A percentile compares a stretch with the other conserved stretches of the same genome.
These are phyloP conservation scores for Maudiozyma barnettii DNA, from an alignment of 805 yeast species.

Conservation along the genomic window DNA sequence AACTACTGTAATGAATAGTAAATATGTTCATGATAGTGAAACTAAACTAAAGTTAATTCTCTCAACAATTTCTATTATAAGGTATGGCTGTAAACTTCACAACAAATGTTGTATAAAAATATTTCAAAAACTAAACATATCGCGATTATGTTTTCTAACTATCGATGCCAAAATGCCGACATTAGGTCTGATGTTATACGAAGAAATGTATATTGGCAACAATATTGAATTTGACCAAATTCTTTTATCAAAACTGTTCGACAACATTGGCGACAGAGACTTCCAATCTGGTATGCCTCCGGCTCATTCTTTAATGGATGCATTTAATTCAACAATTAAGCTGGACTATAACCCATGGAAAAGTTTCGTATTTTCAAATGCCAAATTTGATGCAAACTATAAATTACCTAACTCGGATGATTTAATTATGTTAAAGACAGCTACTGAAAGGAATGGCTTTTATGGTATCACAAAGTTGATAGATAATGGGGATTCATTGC, in stretches of 20 bases:
- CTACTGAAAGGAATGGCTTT: conserved; percentile 44
- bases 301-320: conserved; percentile 43
- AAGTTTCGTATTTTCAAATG: conserved; percentile 46
- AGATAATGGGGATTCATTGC: conserved; percentile 24
- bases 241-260: conserved; percentile 34
- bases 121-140: conserved; percentile 15
- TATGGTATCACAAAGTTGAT: conserved; percentile 44
- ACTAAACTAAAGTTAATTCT: conserved; percentile 10
- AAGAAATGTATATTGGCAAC: conserved; percentile 18
- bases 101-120: conserved; percentile 10
- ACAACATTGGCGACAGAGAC: conserved; percentile 52
- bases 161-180: conserved; percentile 14
- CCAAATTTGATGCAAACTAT: conserved; percentile 40
- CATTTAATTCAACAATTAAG: conserved; percentile 34
- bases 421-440: conserved; percentile 20
- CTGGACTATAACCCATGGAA: conserved; percentile 31
- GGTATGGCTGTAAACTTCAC: conserved; percentile 17
- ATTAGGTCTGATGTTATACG: conserved; percentile 31
- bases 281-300: conserved; percentile 56
- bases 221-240: conserved; percentile 5
- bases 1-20: not conserved
- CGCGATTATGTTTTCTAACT: conserved; percentile 7
- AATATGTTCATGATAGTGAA: not conserved
- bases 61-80: conserved; percentile 20
- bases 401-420: conserved; percentile 2